These are phyloP conservation scores for Pascua guehoae DNA, from an alignment of 1,284 basidiomycete species.

Conservation along the genomic window DNA sequence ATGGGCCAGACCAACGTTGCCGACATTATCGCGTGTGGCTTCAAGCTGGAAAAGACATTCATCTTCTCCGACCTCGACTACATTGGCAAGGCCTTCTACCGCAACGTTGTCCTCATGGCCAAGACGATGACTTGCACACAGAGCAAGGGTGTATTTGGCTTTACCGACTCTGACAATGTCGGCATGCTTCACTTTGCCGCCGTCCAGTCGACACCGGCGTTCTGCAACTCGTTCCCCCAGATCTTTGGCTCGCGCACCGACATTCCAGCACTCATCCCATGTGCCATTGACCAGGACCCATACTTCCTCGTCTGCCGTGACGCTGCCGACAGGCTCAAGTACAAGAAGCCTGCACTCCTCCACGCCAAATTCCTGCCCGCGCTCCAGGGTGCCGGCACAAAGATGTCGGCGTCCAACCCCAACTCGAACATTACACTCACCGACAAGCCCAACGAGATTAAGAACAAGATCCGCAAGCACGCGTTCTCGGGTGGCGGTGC, in stretches of 20 bases:
- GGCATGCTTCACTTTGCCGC: slow-evolving; percentile 97
- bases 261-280: slow-evolving; percentile 92
- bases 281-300: slow-evolving; percentile 89
- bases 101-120: slow-evolving; percentile 89
- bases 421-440: slow-evolving; percentile 94
- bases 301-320: slow-evolving; percentile 93
- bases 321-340: slow-evolving; percentile 87
- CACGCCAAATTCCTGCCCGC: slow-evolving; percentile 99
- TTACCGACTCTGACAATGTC: slow-evolving; percentile 96
- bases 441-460: slow-evolving; percentile 86
- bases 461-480: slow-evolving; percentile 95
- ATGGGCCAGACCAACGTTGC: slow-evolving; percentile 84
- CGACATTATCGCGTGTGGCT: slow-evolving; percentile 81
- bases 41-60: slow-evolving; percentile 89
- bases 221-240: slow-evolving; percentile 98
- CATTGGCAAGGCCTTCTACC: slow-evolving; percentile 79
- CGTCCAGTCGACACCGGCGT: slow-evolving; percentile 94
- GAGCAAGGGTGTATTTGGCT: slow-evolving; percentile 93
- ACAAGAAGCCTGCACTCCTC: slow-evolving; percentile 88
- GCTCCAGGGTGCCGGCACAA: slow-evolving; percentile 93
- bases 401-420: slow-evolving; percentile 94
- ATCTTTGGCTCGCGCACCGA: slow-evolving; percentile 84
- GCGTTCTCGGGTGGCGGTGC: slow-evolving; percentile 85
- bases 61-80: slow-evolving; percentile 93
- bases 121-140: slow-evolving; percentile 90